Evolutionary conservation across 2,329 filamentous ascomycete genomes (phyloP).

Genomic region (Neonectria hederae): DNA sequence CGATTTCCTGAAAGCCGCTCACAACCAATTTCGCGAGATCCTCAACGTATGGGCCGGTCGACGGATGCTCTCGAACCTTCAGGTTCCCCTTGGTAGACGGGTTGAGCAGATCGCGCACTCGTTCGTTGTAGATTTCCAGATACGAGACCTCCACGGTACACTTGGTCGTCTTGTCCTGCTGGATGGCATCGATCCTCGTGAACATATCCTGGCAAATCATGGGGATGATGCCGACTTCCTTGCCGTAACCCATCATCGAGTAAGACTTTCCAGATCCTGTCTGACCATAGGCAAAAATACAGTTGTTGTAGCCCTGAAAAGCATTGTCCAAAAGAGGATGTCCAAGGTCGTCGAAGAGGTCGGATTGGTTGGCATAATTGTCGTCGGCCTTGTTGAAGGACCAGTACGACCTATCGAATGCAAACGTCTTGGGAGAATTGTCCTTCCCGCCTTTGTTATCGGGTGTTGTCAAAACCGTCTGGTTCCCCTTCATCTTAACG

Average conservation of each 20-base stretch:
- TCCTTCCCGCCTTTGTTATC: conserved; percentile 76
- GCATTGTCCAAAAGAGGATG: conserved; percentile 95
- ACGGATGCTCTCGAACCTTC: conserved; percentile 96
- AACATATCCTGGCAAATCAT: conserved; percentile 99
- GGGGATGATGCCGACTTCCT: conserved; percentile 94
- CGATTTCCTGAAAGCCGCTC: conserved; percentile 92
- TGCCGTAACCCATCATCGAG: conserved; percentile 99
- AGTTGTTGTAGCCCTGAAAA: conserved; percentile 98
- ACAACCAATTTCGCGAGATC: conserved; percentile 96
- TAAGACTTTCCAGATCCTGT: conserved; percentile 99
- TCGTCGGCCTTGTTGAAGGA: conserved; percentile 86
- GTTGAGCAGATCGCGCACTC: conserved; percentile 94
- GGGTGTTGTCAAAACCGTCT: conserved; percentile 86
- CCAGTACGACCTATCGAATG: conserved; percentile 98
- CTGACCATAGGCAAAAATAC: conserved; percentile 98
- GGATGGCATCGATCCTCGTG: conserved; percentile 77
- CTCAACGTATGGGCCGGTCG: conserved; percentile 97
- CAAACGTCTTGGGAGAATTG: conserved; percentile 82
- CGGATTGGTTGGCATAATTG: conserved; percentile 89
- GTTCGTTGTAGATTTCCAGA: conserved; percentile 98
- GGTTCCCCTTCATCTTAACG: conserved; percentile 92
- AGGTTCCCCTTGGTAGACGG: conserved; percentile 95
- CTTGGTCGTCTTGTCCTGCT: conserved; percentile 77
- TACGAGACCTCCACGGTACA: conserved; percentile 99
- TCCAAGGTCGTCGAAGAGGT: conserved; percentile 88